A percentile compares a stretch with the other conserved stretches of the same genome.
These are phyloP conservation scores for Fusarium sp. DNA, from an alignment of 2,329 filamentous ascomycete species.

Conservation along the genomic window DNA sequence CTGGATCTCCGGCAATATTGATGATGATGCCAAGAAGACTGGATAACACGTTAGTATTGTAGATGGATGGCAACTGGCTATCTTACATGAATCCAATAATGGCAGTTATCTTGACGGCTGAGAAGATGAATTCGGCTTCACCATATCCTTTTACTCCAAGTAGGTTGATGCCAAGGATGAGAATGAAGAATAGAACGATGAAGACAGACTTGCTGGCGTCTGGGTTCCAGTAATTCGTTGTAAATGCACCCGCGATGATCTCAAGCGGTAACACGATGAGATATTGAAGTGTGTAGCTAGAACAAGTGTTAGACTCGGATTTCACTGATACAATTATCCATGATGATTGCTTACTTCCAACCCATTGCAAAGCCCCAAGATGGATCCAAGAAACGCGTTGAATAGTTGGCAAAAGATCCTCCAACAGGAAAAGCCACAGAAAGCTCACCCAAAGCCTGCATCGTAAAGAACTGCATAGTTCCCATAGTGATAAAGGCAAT, in stretches of 20 bases:
- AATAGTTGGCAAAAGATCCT: conserved; percentile 92
- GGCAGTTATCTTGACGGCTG: conserved; percentile 86
- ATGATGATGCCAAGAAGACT: conserved; percentile 88
- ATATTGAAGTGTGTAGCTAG: conserved; percentile 89
- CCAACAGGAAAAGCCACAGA: conserved; percentile 91
- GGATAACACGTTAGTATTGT: conserved; percentile 15
- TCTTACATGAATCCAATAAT: conserved; percentile 88
- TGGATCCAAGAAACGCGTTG: conserved; percentile 93
- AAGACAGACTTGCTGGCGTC: conserved; percentile 78
- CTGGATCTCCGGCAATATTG: conserved; percentile 82
- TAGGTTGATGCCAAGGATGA: conserved; percentile 86
- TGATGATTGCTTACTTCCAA: conserved; percentile 75
- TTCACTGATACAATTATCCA: background rate
- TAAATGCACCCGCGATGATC: conserved; percentile 87
- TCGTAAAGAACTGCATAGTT: conserved; percentile 90
- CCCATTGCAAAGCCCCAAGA: conserved; percentile 97
- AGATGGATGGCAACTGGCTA: background rate
- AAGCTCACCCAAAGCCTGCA: conserved; percentile 92
- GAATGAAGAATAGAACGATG: conserved; percentile 83
- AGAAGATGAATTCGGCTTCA: conserved; percentile 90
- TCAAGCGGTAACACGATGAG: conserved; percentile 86
- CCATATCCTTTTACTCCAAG: conserved; percentile 91
- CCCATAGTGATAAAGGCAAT: conserved; percentile 84
- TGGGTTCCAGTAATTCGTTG: conserved; percentile 83
- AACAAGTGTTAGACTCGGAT: background rate